Conservation (phyloP, 495 filamentous ascomycete genomes). For the Beverwykella pulmonaria region DNA sequence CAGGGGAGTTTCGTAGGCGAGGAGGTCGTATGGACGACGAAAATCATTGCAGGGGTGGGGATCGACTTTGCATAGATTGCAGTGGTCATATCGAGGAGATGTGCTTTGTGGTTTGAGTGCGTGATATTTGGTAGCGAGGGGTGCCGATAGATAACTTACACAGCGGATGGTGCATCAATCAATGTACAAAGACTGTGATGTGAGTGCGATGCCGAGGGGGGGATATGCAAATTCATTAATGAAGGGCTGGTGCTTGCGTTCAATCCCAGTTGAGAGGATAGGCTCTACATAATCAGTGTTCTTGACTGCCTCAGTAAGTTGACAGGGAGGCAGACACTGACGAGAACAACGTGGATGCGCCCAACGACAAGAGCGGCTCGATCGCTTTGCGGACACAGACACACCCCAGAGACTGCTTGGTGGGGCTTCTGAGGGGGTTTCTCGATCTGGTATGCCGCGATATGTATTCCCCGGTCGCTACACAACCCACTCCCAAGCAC, state of each 20-base stretch:
- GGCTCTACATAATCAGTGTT: background rate
- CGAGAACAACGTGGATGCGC: background rate
- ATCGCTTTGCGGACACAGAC: background rate
- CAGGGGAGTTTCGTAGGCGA: background rate
- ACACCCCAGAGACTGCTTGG: background rate
- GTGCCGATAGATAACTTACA: slow-evolving; percentile 7
- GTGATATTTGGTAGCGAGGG: slow-evolving; percentile 5
- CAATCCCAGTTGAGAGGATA: no score
- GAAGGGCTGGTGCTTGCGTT: background rate
- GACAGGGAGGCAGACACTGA: background rate
- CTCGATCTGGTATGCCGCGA: background rate
- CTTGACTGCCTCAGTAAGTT: background rate
- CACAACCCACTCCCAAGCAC: background rate
- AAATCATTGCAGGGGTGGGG: background rate
- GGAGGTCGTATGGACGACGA: background rate
- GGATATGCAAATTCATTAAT: background rate
- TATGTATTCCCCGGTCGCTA: background rate
- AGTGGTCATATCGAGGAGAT: background rate
- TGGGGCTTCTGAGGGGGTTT: background rate
- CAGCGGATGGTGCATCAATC: background rate
- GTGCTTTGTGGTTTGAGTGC: background rate
- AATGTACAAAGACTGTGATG: background rate
- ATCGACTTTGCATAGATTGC: slow-evolving; percentile 14
- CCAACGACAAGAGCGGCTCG: background rate
- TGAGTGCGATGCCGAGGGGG: background rate